These are phyloP conservation scores for Hippophae rhamnoides DNA, from an alignment of 306 rosid genomes.

Conservation along the genomic window DNA sequence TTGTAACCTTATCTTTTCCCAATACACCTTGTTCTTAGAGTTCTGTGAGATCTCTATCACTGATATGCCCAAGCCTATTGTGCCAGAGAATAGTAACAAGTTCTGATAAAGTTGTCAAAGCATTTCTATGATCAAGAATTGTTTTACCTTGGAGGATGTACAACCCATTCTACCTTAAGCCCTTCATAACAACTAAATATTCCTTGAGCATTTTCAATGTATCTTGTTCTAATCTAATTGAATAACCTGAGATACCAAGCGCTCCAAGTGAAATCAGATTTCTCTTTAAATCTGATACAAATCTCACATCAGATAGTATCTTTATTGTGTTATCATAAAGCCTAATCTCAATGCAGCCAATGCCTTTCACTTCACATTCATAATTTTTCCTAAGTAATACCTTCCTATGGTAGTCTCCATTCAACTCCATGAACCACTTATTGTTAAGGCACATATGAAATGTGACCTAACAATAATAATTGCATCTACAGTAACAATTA, in stretches of 20 bases:
- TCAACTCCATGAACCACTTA: neutral
- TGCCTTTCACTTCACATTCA: neutral
- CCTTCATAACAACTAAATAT: neutral
- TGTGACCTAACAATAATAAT: neutral
- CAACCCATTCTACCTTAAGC: neutral
- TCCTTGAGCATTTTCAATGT: neutral
- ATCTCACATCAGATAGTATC: neutral
- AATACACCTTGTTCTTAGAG: neutral
- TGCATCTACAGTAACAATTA: neutral
- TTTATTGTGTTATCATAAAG: too few relatives aligned
- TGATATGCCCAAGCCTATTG: too few relatives aligned
- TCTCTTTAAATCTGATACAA: neutral
- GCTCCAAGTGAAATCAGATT: too few relatives aligned
- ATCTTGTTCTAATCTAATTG: neutral
- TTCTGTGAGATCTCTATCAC: neutral
- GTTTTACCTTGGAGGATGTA: neutral
- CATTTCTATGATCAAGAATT: too few relatives aligned
- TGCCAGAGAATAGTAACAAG: too few relatives aligned
- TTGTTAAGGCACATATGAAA: neutral
- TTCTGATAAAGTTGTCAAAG: too few relatives aligned
- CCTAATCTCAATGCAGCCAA: neutral
- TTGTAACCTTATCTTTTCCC: neutral
- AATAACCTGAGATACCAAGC: too few relatives aligned
- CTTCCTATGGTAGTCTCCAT: neutral
- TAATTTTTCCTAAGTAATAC: too few relatives aligned